Percentiles rank a stretch among this genome's conserved stretches.
Conservation (phyloP, 441 rosid genomes). For the Gossypium davidsonii region DNA sequence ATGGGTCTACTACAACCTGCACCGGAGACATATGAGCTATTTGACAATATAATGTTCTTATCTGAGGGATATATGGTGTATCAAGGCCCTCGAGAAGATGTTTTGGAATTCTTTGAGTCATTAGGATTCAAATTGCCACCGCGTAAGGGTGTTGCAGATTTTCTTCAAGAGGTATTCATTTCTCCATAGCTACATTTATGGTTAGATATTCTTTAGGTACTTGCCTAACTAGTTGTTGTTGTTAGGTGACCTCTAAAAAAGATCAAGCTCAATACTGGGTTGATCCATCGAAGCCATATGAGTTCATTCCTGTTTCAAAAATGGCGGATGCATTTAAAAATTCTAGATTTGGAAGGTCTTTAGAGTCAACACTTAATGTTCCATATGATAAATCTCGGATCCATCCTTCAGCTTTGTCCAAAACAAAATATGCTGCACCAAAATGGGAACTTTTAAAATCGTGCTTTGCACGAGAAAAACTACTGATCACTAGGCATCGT, state of each 20-base stretch:
- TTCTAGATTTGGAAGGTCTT: constrained; percentile 54
- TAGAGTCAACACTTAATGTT: constrained; percentile 38
- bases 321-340: constrained; percentile 64
- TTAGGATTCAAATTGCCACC: constrained; percentile 71
- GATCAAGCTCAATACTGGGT: constrained; percentile 99
- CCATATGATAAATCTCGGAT: constrained; percentile 47
- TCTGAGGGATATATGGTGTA: constrained; percentile 84
- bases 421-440: constrained; percentile 59
- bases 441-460: constrained; percentile 65
- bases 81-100: constrained; percentile 76
- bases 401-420: constrained; percentile 60
- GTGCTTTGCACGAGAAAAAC: constrained; percentile 62
- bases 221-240: constrained; percentile 15
- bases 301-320: constrained; percentile 49
- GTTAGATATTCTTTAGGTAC: neutral
- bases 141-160: constrained; percentile 87
- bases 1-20: constrained; percentile 97
- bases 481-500: constrained; percentile 59
- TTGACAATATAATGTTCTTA: constrained; percentile 72
- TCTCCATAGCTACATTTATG: neutral
- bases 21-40: constrained; percentile 86
- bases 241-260: constrained; percentile 80
- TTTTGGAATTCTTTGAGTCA: constrained; percentile 77
- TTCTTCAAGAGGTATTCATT: constrained; percentile 79
- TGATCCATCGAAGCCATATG: constrained; percentile 66